These are phyloP conservation scores for Thalassiosira mediterranea DNA, from an alignment of 352 stramenopile species.

Conservation along the genomic window DNA sequence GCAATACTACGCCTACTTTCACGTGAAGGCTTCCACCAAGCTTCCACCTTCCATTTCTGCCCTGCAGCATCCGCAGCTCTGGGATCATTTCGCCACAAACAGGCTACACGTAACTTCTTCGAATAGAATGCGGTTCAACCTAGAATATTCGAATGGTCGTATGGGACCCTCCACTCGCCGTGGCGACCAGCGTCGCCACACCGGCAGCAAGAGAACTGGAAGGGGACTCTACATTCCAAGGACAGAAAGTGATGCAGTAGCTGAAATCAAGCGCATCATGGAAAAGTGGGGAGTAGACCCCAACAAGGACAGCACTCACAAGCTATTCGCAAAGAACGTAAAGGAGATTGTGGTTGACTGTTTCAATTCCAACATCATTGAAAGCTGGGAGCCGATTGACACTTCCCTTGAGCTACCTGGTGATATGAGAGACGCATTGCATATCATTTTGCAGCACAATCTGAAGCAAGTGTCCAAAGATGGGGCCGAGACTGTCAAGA, in stretches of 20 bases:
- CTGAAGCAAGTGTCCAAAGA: slow-evolving; percentile 25
- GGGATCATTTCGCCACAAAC: too few species aligned
- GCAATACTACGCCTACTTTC: too few species aligned
- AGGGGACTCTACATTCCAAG: too few species aligned
- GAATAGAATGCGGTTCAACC: too few species aligned
- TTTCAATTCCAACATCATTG: slow-evolving; percentile 19
- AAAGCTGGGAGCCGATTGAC: slow-evolving; percentile 18
- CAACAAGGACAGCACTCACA: background rate
- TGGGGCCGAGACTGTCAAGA: background rate
- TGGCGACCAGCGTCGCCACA: too few species aligned
- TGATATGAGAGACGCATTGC: slow-evolving; percentile 7
- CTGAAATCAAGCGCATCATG: slow-evolving; percentile 5
- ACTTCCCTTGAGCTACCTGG: slow-evolving; percentile 4
- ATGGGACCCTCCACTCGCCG: too few species aligned
- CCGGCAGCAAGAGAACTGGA: too few species aligned
- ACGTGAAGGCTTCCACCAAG: too few species aligned
- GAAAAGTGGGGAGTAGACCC: slow-evolving; percentile 4
- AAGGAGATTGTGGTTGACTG: slow-evolving; percentile 20
- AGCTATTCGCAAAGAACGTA: slow-evolving; percentile 5
- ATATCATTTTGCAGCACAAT: slow-evolving; percentile 19
- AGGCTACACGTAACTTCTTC: too few species aligned
- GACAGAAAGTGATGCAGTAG: slow-evolving; percentile 9
- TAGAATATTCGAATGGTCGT: too few species aligned
- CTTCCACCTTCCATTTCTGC: too few species aligned
- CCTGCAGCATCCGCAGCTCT: too few species aligned